These are phyloP conservation scores for Phytophthora pinifolia DNA, from an alignment of 352 stramenopile species.

Conservation along the genomic window DNA sequence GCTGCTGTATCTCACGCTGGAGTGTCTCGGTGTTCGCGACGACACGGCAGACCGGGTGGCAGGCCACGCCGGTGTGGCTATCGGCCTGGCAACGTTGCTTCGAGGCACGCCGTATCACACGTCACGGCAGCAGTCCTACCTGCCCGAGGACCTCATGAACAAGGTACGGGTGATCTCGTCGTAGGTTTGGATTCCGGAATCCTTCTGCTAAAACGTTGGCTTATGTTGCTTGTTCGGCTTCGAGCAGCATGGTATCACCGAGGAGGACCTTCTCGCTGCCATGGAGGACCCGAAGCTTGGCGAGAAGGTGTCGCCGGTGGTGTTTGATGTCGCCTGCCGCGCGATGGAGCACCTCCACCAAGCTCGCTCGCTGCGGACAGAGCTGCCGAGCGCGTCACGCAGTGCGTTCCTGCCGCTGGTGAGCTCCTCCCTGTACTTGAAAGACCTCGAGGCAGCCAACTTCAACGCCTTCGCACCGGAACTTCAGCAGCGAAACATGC, in stretches of 20 bases:
- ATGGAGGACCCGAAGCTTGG: constrained; percentile 61
- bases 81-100: constrained; percentile 85
- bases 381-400: constrained; percentile 54
- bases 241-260: constrained; percentile 46
- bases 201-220: constrained; percentile 25
- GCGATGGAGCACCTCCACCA: constrained; percentile 82
- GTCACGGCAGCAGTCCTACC: constrained; percentile 66
- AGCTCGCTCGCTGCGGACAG: constrained; percentile 53
- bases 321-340: constrained; percentile 88
- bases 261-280: constrained; percentile 58
- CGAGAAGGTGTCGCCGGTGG: constrained; percentile 72
- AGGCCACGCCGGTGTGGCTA: constrained; percentile 82
- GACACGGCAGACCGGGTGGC: constrained; percentile 75
- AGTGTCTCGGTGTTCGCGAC: constrained; percentile 81
- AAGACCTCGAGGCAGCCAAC: constrained; percentile 67
- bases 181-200: constrained; percentile 21
- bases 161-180: constrained; percentile 44
- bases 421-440: constrained; percentile 58
- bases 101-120: constrained; percentile 74
- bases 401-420: constrained; percentile 76
- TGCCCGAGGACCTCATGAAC: constrained; percentile 80
- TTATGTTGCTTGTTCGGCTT: constrained; percentile 16
- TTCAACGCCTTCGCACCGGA: constrained; percentile 78
- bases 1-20: constrained; percentile 88
- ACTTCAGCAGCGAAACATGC: constrained; percentile 54